Percentiles rank a stretch among this genome's conserved stretches.
Evolutionary conservation across 768 basidiomycete genomes (phyloP).

Genomic region (Mycena floridula): DNA sequence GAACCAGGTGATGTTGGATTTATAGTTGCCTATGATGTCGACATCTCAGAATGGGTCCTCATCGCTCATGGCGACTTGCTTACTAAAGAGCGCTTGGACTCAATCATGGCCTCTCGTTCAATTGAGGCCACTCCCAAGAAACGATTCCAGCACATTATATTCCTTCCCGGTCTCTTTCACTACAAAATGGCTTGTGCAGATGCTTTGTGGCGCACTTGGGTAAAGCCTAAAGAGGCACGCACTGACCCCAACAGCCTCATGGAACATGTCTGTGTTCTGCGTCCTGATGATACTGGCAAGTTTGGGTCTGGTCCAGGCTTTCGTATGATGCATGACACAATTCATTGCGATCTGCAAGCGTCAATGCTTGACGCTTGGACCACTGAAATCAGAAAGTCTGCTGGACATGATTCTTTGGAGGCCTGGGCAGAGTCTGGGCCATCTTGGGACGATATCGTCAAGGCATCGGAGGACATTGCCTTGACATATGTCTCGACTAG

Average conservation of each 20-base stretch:
- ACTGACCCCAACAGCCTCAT: too few species aligned
- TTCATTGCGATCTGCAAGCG: slow-evolving; percentile 13
- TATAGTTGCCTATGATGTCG: not conserved
- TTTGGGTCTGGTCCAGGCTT: slow-evolving; percentile 20
- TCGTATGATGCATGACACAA: slow-evolving; percentile 21
- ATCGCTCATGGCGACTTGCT: slow-evolving; percentile 17
- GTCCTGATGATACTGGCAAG: slow-evolving; percentile 19
- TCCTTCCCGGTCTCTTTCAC: slow-evolving; percentile 20
- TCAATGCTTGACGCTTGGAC: slow-evolving; percentile 18
- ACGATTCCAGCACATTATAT: slow-evolving; percentile 15
- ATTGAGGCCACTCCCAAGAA: slow-evolving; percentile 13
- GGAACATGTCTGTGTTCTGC: slow-evolving; percentile 10
- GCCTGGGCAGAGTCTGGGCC: slow-evolving; percentile 17
- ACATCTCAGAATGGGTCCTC: slow-evolving; percentile 6
- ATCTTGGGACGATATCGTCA: slow-evolving; percentile 9
- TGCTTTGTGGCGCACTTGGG: too few species aligned
- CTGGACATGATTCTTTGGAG: slow-evolving; percentile 8
- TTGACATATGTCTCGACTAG: slow-evolving; percentile 7
- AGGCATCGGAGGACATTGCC: slow-evolving; percentile 10
- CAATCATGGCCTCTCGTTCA: slow-evolving; percentile 1
- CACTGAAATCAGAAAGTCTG: slow-evolving; percentile 10
- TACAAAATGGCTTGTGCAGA: slow-evolving; percentile 25
- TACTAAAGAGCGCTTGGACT: slow-evolving; percentile 13
- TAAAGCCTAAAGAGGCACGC: too few species aligned
- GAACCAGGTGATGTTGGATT: slow-evolving; percentile 4